Base-by-base conservation (phyloP, 139 green algal species). In the Chlamydomonas sp. region DNA sequence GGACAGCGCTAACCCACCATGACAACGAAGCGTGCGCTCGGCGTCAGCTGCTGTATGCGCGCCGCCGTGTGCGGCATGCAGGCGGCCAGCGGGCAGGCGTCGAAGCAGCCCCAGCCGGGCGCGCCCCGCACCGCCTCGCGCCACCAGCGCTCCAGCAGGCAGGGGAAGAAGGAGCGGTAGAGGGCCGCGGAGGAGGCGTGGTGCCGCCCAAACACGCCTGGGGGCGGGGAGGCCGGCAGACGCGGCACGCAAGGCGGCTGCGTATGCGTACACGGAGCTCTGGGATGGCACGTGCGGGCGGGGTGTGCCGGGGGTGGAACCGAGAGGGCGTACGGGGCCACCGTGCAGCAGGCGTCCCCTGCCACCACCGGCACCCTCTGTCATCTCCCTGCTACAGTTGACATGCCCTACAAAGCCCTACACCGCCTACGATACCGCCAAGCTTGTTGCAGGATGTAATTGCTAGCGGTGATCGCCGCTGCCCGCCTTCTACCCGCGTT, bases 151-250 rank as follows among this genome's bases (percentile, higher is more conserved):
- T 80, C 88, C 57, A 98, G 76, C 9, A 96, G 8, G 1, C 95
- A 98, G 49, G 96, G 96, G 86, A 98, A 98, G 88, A 97, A 98
- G 76, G 86, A 94, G 69, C 90, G 90, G 92, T 98, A 98, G 31
- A 96, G 87, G 5, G 66, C 7, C 0, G 18, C 20, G 5, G 84
- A 93, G 71, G 58, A 74, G 49, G 96, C 83, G 61, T 61, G 68
- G 67, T 61, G 31, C 2, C 80, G 85, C 12, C 96, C 96, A 79
- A 97, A 86, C 3, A 95, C 91, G 3, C 96, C 88, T 91, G 77
- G 60, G 6, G 31, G 31, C 31, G 31, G 31, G 0, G 31, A 49
- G 31, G 31, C 31, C 31, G 31, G 31, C 31, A 49, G 31, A 49
- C 31, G 31, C 31, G 31, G 31, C 31, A 49, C 31, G 31, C 31